Evolutionary conservation across 129 eudicot genomes (phyloP).

Genomic region (Tagetes patula): DNA sequence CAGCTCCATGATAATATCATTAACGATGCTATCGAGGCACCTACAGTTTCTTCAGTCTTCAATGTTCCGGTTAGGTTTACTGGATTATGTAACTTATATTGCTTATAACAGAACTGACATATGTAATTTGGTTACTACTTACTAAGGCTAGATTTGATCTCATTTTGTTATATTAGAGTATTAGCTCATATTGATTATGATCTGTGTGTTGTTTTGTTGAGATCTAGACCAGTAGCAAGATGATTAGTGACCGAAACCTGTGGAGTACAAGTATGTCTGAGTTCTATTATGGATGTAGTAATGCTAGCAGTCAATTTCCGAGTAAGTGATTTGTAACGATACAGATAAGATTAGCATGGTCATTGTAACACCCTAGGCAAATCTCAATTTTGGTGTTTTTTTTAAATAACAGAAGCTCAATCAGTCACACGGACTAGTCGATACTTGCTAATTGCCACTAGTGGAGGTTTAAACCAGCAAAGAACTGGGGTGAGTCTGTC

Average conservation of each 20-base stretch:
- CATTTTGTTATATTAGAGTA: slow-evolving; percentile 1
- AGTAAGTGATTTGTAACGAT: slow-evolving; percentile 41
- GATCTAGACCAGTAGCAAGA: slow-evolving; percentile 58
- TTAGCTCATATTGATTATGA: slow-evolving; percentile 1
- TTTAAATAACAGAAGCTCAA: slow-evolving; percentile 53
- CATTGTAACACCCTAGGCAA: too few relatives aligned
- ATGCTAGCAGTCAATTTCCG: slow-evolving; percentile 68
- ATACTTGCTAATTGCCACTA: slow-evolving; percentile 75
- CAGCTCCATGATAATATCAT: slow-evolving; percentile 25
- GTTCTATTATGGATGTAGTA: slow-evolving; percentile 76
- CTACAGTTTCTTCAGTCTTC: slow-evolving; percentile 27
- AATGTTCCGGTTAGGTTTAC: slow-evolving; percentile 64
- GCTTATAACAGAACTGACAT: background rate
- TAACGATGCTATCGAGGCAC: slow-evolving; percentile 24
- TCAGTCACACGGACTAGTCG: slow-evolving; percentile 55
- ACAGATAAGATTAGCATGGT: too few relatives aligned
- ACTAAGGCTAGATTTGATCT: slow-evolving; percentile 37
- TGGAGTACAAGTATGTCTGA: slow-evolving; percentile 61
- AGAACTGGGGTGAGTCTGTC: slow-evolving; percentile 77
- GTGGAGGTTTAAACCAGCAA: slow-evolving; percentile 98
- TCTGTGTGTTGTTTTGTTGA: slow-evolving; percentile 23
- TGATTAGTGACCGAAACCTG: slow-evolving; percentile 40
- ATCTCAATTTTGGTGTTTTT: slow-evolving; percentile 12
- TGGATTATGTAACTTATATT: background rate
- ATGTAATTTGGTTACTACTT: background rate